Base-by-base conservation (phyloP, 2,329 filamentous ascomycete genomes). In the Drechslerella stenobrocha region DNA sequence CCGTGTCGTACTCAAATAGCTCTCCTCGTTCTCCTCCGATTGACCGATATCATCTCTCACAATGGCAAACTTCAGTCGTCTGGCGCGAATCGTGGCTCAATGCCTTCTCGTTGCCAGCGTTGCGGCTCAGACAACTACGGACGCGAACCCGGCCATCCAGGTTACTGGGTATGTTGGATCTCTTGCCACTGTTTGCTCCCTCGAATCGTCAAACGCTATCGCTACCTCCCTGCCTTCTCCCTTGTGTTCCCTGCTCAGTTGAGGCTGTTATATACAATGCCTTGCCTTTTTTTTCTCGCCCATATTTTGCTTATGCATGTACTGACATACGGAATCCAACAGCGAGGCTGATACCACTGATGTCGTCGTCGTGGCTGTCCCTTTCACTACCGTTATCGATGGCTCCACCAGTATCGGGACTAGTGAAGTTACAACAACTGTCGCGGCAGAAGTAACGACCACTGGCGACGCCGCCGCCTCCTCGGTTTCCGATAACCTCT, bases 1-100 rank as follows among this genome's bases (percentile, higher is more conserved):
- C 11, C 8, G 24, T 18, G 11, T 26, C n/a, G 20, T 26, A 13
- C 22, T 26, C 22, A 2, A 7, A n/a, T 4, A 13, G 13, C n/a
- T 47, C 22, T 26, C 6, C 4, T 9, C 6, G 9, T 26, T 6
- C 2, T n/a, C 13, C 22, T 47, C 22, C 26, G 7, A n/a, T 47
- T 47, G 5, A 26, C 22, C 3, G 28, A 26, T 18, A 47, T 22
- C 9, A 46, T 7, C 8, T 2, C 11, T 26, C 8, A 13, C 2
- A 51, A 67, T 67, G 63, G 50, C 55, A 2, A 50, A 52, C 32
- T 51, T 67, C 55, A 67, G 52, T 24, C 59, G 51, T 37, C 35
- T 67, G 20, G 22, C 60, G 23, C 55, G 42, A 20, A 37, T 55
- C 32, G 47, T 45, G 30, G 53, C 53, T 24, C 55, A 35, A 30